Percentiles rank a stretch among this genome's conserved stretches.
Evolutionary conservation across 2,329 filamentous ascomycete species (phyloP).

Genomic region (Paracamarosporium sp.): DNA sequence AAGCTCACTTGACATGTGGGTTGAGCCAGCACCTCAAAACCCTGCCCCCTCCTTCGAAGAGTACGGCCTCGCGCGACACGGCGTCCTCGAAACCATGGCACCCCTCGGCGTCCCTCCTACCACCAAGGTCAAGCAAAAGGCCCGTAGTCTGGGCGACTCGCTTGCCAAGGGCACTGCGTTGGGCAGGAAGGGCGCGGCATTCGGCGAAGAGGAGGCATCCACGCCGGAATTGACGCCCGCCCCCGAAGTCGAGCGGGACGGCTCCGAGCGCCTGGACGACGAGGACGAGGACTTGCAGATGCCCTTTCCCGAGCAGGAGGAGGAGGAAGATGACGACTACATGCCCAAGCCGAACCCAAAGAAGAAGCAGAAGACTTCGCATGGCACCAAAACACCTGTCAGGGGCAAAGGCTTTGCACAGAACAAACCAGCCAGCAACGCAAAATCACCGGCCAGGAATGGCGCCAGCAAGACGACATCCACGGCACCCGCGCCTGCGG

Average conservation of each 20-base stretch:
- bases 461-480: conserved; percentile 25
- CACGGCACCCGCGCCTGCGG: conserved; percentile 25
- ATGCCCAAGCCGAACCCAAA: conserved; percentile 38
- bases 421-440: conserved; percentile 37
- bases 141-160: conserved; percentile 52
- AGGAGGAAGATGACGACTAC: conserved; percentile 57
- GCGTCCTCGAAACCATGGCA: conserved; percentile 83
- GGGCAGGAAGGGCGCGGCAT: conserved; percentile 48
- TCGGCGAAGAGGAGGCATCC: conserved; percentile 50
- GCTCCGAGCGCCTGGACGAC: conserved; percentile 48
- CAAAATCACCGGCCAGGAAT: conserved; percentile 38
- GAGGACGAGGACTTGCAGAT: conserved; percentile 43
- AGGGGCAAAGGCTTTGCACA: conserved; percentile 42
- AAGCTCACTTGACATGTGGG: conserved; percentile 56
- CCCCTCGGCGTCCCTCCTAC: conserved; percentile 77
- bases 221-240: conserved; percentile 55
- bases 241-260: conserved; percentile 47
- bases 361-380: conserved; percentile 36
- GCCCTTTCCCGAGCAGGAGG: conserved; percentile 42
- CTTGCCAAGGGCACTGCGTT: conserved; percentile 47
- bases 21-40: conserved; percentile 62
- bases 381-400: conserved; percentile 38
- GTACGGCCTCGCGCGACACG: conserved; percentile 73
- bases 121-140: conserved; percentile 64
- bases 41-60: conserved; percentile 78